A percentile compares a stretch with the other conserved stretches of the same genome.
phyloP scores from a whole-genome alignment of 257 asterid species.

The Solanum habrochaites region DNA sequence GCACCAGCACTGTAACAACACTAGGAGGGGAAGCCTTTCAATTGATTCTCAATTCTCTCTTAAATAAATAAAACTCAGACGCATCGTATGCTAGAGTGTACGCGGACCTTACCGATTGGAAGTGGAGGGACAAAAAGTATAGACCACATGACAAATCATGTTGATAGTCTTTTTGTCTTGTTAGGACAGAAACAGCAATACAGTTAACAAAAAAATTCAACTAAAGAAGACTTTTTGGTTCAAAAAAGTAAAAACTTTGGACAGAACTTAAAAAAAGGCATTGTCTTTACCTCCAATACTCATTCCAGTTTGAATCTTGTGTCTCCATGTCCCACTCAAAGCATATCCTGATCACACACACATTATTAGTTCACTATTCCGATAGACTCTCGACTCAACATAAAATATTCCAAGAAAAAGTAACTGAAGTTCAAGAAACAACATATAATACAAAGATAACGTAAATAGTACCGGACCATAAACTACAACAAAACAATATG shows the following conservation, averaged over 20 bases:
- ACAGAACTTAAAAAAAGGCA: neutral
- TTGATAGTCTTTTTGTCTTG: neutral
- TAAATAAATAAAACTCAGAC: neutral
- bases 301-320: slow-evolving; percentile 31
- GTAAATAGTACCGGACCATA: neutral
- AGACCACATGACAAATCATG: neutral
- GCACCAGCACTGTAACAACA: neutral
- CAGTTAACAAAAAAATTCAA: neutral
- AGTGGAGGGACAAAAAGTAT: neutral
- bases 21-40: no score
- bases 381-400: neutral
- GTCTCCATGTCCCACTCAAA: slow-evolving; percentile 37
- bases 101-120: accelerated
- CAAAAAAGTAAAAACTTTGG: slow-evolving; percentile 1
- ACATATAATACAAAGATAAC: neutral
- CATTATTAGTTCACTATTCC: neutral
- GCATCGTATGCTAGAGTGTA: no score
- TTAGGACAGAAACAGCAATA: neutral
- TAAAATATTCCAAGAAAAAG: neutral
- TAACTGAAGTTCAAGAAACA: neutral
- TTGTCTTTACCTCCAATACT: slow-evolving; percentile 37
- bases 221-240: slow-evolving; percentile 20
- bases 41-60: neutral
- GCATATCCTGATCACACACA: slow-evolving; percentile 33
- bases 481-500: neutral